These are phyloP conservation scores for Meira nashicola DNA, from an alignment of 1,284 basidiomycete species.

Conservation along the genomic window DNA sequence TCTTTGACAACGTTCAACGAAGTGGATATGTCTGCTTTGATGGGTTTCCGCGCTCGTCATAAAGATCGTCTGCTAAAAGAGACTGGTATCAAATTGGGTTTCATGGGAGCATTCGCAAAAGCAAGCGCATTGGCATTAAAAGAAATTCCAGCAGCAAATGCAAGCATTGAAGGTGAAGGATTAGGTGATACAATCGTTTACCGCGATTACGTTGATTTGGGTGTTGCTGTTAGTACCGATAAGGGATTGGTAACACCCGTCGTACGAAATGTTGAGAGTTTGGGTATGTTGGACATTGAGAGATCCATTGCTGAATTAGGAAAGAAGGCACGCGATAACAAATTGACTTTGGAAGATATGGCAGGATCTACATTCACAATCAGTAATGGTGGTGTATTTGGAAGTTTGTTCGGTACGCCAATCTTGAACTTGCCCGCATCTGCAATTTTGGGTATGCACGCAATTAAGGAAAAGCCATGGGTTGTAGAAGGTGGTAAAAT, in stretches of 20 bases:
- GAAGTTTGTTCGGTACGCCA: conserved; percentile 91
- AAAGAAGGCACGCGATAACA: conserved; percentile 88
- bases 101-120: conserved; percentile 94
- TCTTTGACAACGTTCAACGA: conserved; percentile 99
- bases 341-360: conserved; percentile 80
- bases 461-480: conserved; percentile 89
- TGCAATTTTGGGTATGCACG: conserved; percentile 92
- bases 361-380: conserved; percentile 96
- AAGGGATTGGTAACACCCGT: conserved; percentile 97
- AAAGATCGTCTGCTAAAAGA: conserved; percentile 89
- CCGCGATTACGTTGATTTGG: conserved; percentile 66
- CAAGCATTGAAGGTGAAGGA: conserved; percentile 69
- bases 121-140: conserved; percentile 79
- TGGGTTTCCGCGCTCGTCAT: conserved; percentile 90
- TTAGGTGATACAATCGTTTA: conserved; percentile 86
- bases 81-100: conserved; percentile 93
- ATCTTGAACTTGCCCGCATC: conserved; percentile 90
- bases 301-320: conserved; percentile 82
- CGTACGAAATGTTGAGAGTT: conserved; percentile 78
- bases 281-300: conserved; percentile 89
- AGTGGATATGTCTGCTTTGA: conserved; percentile 94
- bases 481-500: conserved; percentile 75
- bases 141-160: conserved; percentile 92
- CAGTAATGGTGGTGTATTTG: conserved; percentile 98
- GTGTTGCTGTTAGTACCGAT: conserved; percentile 89